A percentile compares a stretch with the other conserved stretches of the same genome.
Evolutionary conservation across 768 basidiomycete species (phyloP).

Genomic region (Hericium erinaceus): DNA sequence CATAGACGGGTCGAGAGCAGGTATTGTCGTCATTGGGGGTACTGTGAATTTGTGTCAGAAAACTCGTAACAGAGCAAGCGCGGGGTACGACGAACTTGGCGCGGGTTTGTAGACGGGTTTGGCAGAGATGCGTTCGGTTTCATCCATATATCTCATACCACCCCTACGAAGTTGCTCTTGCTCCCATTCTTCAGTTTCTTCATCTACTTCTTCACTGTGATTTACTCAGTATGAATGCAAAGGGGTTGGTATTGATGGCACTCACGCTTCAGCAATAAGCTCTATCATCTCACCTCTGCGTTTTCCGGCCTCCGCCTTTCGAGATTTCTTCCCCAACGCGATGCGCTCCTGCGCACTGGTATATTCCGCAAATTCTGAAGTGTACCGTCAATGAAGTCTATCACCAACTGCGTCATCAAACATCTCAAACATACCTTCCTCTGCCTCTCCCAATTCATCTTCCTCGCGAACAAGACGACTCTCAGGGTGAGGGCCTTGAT

Average conservation of each 20-base stretch:
- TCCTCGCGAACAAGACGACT: slow-evolving; percentile 79
- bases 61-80: neutral
- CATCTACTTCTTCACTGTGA: slow-evolving; percentile 67
- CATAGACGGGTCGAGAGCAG: slow-evolving; percentile 52
- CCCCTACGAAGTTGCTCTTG: slow-evolving; percentile 73
- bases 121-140: slow-evolving; percentile 24
- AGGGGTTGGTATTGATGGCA: slow-evolving; percentile 6
- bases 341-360: slow-evolving; percentile 84
- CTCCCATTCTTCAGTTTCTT: slow-evolving; percentile 83
- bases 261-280: slow-evolving; percentile 75
- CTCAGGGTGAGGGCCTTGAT: slow-evolving; percentile 74
- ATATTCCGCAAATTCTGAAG: slow-evolving; percentile 72
- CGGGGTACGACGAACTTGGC: slow-evolving; percentile 42
- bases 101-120: slow-evolving; percentile 64
- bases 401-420: neutral
- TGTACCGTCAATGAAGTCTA: neutral
- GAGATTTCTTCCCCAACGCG: slow-evolving; percentile 74
- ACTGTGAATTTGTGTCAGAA: slow-evolving; percentile 34
- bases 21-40: slow-evolving; percentile 53
- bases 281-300: slow-evolving; percentile 65
- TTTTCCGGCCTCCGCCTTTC: slow-evolving; percentile 60
- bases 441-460: slow-evolving; percentile 80
- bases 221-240: slow-evolving; percentile 3
- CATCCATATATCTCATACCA: slow-evolving; percentile 40
- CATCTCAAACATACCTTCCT: slow-evolving; percentile 53